A percentile compares a stretch with the other conserved stretches of the same genome.
phyloP scores from a whole-genome alignment of 75 land plant genomes.

The Chamaecyparis obtusa region DNA sequence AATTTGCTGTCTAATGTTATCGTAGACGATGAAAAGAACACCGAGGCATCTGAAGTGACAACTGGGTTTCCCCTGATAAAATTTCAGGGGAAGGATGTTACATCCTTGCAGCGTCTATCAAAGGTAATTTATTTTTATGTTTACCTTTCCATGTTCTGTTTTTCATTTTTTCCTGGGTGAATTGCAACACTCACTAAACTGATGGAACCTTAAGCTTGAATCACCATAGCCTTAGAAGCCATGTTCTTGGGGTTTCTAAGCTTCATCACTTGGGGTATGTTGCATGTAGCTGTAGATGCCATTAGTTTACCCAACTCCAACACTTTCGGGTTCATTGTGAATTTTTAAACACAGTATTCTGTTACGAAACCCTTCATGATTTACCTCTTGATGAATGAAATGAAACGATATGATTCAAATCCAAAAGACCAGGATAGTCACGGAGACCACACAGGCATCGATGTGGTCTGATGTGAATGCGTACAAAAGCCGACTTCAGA shows the following conservation, averaged over 20 bases:
- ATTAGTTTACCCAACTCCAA: neutral
- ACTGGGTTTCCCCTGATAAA: conserved; percentile 9
- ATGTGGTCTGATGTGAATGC: neutral
- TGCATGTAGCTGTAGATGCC: neutral
- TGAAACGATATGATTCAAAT: neutral
- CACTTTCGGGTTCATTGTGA: neutral
- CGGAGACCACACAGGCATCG: neutral
- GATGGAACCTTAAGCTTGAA: neutral
- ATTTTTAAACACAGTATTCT: neutral
- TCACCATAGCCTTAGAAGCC: neutral
- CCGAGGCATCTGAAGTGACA: conserved; percentile 1
- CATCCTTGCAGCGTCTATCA: conserved; percentile 9
- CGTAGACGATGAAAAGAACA: conserved; percentile 6
- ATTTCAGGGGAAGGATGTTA: conserved; percentile 1
- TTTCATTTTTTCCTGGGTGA: neutral
- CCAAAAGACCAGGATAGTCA: neutral
- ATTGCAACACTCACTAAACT: neutral
- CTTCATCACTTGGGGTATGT: neutral
- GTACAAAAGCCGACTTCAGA: neutral
- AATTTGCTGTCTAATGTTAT: neutral
- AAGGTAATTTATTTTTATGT: neutral
- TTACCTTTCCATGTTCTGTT: neutral
- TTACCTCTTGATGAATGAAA: neutral
- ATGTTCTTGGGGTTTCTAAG: neutral
- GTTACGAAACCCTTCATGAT: neutral